Conservation (phyloP, 2,329 filamentous ascomycete species). For the Simplicillium sp. region DNA sequence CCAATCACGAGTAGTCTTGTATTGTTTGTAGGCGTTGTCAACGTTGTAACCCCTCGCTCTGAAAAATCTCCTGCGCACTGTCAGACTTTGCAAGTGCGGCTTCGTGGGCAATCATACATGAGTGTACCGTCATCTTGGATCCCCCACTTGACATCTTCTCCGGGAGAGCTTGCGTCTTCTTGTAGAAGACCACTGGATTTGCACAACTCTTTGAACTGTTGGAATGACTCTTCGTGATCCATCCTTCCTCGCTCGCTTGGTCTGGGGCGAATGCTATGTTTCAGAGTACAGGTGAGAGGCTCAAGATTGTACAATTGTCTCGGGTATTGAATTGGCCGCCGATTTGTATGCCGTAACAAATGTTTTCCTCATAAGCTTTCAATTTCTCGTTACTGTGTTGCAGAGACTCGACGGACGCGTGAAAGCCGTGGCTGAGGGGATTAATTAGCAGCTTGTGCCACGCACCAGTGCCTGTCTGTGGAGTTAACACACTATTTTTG, state of each 20-base stretch:
- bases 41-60: slow-evolving; percentile 3
- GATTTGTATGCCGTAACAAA: too few species aligned
- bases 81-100: neutral
- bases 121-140: neutral
- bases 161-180: neutral
- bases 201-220: neutral
- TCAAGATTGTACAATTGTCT: too few species aligned
- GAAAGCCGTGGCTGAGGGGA: too few species aligned
- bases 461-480: too few species aligned
- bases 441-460: too few species aligned
- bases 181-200: neutral
- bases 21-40: slow-evolving; percentile 3
- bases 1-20: slow-evolving; percentile 5
- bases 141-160: neutral
- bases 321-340: too few species aligned
- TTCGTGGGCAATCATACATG: neutral
- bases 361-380: too few species aligned
- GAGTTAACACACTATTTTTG: too few species aligned
- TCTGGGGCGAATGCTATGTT: too few species aligned
- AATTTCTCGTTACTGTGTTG: too few species aligned
- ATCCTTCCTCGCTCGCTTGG: neutral
- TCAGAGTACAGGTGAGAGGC: too few species aligned
- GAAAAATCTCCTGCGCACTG: slow-evolving; percentile 3
- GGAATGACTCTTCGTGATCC: neutral
- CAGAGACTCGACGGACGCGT: too few species aligned